Evolutionary conservation across 306 rosid species (phyloP).

Genomic region (Aeschynomene evenia): DNA sequence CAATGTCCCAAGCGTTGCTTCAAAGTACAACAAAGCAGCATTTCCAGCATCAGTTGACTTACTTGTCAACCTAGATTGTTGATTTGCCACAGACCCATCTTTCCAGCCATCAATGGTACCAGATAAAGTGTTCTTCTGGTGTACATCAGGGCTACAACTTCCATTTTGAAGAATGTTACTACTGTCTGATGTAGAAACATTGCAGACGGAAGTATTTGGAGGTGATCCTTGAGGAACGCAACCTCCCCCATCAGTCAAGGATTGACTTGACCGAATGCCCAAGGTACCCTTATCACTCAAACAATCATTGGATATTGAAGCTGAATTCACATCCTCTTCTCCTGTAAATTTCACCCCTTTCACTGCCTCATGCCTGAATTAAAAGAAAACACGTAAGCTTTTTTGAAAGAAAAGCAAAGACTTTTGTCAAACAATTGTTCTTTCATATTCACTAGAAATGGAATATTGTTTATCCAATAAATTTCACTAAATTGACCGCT

Average conservation of each 20-base stretch:
- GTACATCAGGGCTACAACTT: slow-evolving; percentile 84
- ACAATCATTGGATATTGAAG: slow-evolving; percentile 51
- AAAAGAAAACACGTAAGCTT: slow-evolving; percentile 22
- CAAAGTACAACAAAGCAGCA: slow-evolving; percentile 80
- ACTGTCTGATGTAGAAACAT: slow-evolving; percentile 70
- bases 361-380: slow-evolving; percentile 53
- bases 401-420: slow-evolving; percentile 17
- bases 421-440: slow-evolving; percentile 2
- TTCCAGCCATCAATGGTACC: slow-evolving; percentile 52
- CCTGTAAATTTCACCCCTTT: slow-evolving; percentile 43
- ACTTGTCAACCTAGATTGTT: slow-evolving; percentile 46
- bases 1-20: slow-evolving; percentile 78
- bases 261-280: slow-evolving; percentile 59
- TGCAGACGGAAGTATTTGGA: slow-evolving; percentile 53
- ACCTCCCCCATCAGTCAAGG: slow-evolving; percentile 58
- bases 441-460: not conserved
- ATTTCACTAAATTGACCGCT: slow-evolving; percentile 17
- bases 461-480: slow-evolving; percentile 7
- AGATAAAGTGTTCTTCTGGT: slow-evolving; percentile 50
- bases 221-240: slow-evolving; percentile 64
- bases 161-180: slow-evolving; percentile 69
- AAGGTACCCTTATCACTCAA: slow-evolving; percentile 49
- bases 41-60: slow-evolving; percentile 64
- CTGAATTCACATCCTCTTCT: slow-evolving; percentile 45
- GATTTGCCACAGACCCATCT: slow-evolving; percentile 47